A percentile compares a stretch with the other conserved stretches of the same genome.
These are phyloP conservation scores for Vaccinium myrtillus DNA, from an alignment of 148 eudicot genomes.

Conservation along the genomic window DNA sequence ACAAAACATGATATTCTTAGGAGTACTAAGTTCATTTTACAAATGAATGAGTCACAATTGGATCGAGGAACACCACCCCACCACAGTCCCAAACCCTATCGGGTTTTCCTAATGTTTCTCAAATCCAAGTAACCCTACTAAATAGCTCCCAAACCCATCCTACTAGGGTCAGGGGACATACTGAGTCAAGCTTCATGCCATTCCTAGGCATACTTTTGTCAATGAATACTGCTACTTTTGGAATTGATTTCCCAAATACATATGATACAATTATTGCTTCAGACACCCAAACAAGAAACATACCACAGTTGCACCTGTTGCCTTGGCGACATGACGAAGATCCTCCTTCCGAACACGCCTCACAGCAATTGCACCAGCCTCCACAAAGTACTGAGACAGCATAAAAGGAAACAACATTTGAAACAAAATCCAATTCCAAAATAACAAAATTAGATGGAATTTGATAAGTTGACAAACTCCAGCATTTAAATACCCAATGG, in stretches of 20 bases:
- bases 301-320: conserved; percentile 96
- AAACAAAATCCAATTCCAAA: not conserved
- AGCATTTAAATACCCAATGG: not conserved
- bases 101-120: not conserved
- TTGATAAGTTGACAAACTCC: not conserved
- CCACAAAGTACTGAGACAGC: conserved; percentile 79
- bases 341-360: conserved; percentile 95
- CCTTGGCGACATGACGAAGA: conserved; percentile 96
- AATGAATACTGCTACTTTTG: not conserved
- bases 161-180: not conserved
- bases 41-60: not conserved
- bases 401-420: not conserved
- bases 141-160: not conserved
- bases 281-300: conserved; percentile 18
- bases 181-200: not conserved
- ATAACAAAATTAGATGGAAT: not conserved
- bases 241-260: too few relatives aligned
- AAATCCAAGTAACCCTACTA: not conserved
- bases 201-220: not conserved
- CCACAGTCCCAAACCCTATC: not conserved
- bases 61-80: not conserved
- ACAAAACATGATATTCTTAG: not conserved
- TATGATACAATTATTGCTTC: not conserved
- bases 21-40: not conserved
- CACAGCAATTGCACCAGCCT: conserved; percentile 96